These are phyloP conservation scores for Sporisorium reilianum DNA, from an alignment of 1,284 basidiomycete species.

Conservation along the genomic window DNA sequence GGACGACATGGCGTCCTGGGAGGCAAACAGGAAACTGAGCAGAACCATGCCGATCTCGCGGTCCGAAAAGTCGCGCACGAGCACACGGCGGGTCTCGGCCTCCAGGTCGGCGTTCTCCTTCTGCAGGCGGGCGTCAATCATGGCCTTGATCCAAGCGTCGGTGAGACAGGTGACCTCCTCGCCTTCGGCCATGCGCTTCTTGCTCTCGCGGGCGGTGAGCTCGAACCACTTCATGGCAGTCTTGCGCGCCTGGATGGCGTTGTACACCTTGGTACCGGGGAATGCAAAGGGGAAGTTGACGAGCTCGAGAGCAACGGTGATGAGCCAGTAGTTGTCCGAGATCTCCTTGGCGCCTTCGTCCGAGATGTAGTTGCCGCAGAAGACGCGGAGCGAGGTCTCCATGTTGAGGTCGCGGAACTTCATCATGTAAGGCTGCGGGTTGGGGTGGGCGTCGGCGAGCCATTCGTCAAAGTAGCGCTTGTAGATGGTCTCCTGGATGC, in stretches of 20 bases:
- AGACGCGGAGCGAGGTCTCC: constrained; percentile 95
- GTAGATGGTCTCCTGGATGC: constrained; percentile 86
- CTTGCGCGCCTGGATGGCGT: constrained; percentile 92
- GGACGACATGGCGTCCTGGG: constrained; percentile 94
- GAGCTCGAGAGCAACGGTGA: constrained; percentile 93
- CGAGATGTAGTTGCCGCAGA: constrained; percentile 90
- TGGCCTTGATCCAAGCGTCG: constrained; percentile 88
- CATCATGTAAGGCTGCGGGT: constrained; percentile 79
- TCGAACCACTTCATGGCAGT: constrained; percentile 85
- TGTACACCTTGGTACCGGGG: constrained; percentile 91
- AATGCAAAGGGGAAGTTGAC: constrained; percentile 93
- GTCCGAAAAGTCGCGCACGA: constrained; percentile 84
- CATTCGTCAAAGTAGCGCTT: constrained; percentile 78
- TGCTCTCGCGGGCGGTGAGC: constrained; percentile 82
- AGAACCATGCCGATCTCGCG: constrained; percentile 97
- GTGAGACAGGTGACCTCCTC: constrained; percentile 88
- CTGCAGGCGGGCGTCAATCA: constrained; percentile 74
- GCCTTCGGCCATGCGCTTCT: constrained; percentile 84
- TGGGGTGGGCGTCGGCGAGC: constrained; percentile 62
- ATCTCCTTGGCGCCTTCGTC: constrained; percentile 83
- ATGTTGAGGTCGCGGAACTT: constrained; percentile 93
- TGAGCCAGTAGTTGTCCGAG: constrained; percentile 93
- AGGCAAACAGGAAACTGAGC: constrained; percentile 92
- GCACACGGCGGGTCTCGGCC: constrained; percentile 70
- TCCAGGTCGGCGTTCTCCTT: constrained; percentile 73